Base-by-base conservation (phyloP, 495 filamentous ascomycete genomes). In the Tuber umbilicatum region DNA sequence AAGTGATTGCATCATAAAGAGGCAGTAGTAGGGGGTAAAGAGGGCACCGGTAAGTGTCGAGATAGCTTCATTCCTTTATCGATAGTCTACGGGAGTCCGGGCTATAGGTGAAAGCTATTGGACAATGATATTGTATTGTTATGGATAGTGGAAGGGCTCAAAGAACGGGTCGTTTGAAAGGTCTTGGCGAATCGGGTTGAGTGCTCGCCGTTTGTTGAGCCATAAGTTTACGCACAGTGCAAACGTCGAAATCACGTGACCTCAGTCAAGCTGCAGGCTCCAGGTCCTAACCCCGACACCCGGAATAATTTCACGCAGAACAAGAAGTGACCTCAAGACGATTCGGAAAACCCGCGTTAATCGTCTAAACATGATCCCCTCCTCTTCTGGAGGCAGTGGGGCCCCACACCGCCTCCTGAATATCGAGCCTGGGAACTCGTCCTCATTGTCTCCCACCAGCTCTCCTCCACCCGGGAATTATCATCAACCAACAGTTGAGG, bases 341-440 rank as follows among this genome's bases (percentile, higher is more conserved):
- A 10, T 27, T 27, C n/a, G 50, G 50, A 27, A 27, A 12, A 2
- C 23, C 27, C 16, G 31, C 27, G 31, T 64, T 17, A 17, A 64
- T 19, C 55, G 27, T 35, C 55, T 17, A 64, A 64, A 7, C 38
- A 76, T 76, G 69, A 45, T 43, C 21, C 76, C 74, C 9, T 69
- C 69, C 41, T 45, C 73, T 45, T 64, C 76, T 14, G 41, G 47
- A 5, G 71, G 47, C 55, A 64, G 55, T 64, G 27, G 55, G 5
- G 70, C n/a, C 70, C 68, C 76, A 10, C 71, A 69, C 21, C 77
- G 75, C 35, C 76, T 78, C n/a, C 55, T 78, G 68, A 74, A 45
- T 38, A 69, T 78, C 41, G 76, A 74, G 74, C 14, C 55, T 35
- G 14, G 27, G 27, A 68, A 70, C 42, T 73, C 70, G 16, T 72